A percentile compares a stretch with the other conserved stretches of the same genome.
phyloP scores from a whole-genome alignment of 1,284 basidiomycete genomes.

The Trametes pubescens region DNA sequence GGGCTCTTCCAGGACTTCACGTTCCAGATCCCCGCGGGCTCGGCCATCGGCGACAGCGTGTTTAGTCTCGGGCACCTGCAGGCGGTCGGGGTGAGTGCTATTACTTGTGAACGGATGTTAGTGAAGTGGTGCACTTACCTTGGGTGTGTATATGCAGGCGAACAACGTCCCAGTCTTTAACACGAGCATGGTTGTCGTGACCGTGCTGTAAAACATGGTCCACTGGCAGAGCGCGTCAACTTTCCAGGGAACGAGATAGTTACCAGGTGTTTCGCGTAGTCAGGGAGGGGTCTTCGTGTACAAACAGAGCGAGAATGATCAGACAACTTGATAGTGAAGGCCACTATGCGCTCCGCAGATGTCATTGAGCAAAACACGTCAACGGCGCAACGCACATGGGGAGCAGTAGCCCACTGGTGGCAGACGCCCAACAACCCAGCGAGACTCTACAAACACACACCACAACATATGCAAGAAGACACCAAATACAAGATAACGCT shows the following conservation, averaged over 20 bases:
- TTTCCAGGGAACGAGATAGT: too few relatives aligned
- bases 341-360: too few relatives aligned
- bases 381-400: too few relatives aligned
- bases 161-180: conserved; percentile 15
- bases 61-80: conserved; percentile 34
- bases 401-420: too few relatives aligned
- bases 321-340: too few relatives aligned
- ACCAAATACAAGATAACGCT: conserved; percentile 19
- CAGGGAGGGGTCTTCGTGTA: too few relatives aligned
- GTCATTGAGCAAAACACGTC: too few relatives aligned
- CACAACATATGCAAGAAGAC: not conserved
- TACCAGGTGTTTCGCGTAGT: too few relatives aligned
- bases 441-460: not conserved
- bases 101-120: not conserved
- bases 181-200: conserved; percentile 15
- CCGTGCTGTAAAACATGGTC: conserved; percentile 2
- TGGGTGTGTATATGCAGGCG: conserved; percentile 7
- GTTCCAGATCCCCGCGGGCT: conserved; percentile 20
- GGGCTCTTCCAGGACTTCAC: conserved; percentile 33
- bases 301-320: too few relatives aligned
- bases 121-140: not conserved
- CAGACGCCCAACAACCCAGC: too few relatives aligned
- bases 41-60: conserved; percentile 22
- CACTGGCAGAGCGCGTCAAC: too few relatives aligned
- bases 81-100: conserved; percentile 30